A percentile compares a stretch with the other conserved stretches of the same genome.
Conservation (phyloP, 2,329 filamentous ascomycete genomes). For the Pseudogymnoascus sp. region DNA sequence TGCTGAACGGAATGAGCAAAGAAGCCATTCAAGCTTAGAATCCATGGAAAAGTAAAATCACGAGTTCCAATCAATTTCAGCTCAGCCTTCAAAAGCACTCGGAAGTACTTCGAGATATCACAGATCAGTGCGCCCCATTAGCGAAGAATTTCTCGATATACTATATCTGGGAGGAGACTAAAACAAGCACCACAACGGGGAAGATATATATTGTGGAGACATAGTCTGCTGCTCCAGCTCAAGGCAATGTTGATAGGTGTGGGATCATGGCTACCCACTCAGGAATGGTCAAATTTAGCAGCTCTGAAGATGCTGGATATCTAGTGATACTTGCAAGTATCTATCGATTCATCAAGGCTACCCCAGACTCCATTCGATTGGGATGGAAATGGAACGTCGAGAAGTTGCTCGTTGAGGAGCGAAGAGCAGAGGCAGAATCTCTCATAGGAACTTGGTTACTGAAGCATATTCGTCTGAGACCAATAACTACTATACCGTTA, state of each 20-base stretch:
- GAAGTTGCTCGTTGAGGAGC: background rate
- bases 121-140: constrained; percentile 5
- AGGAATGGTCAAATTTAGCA: constrained; percentile 22
- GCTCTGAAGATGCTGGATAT: constrained; percentile 15
- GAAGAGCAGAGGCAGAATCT: background rate
- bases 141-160: constrained; percentile 7
- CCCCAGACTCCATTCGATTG: constrained; percentile 1
- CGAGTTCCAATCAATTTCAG: background rate
- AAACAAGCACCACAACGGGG: background rate
- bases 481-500: too few relatives aligned
- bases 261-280: constrained; percentile 21
- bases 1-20: constrained; percentile 5
- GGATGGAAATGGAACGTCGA: background rate
- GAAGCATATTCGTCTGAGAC: too few relatives aligned
- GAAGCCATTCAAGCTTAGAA: background rate
- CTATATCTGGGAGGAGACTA: constrained; percentile 10
- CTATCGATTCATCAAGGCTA: constrained; percentile 16
- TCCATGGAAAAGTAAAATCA: constrained; percentile 1
- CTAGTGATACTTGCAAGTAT: constrained; percentile 19
- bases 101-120: constrained; percentile 7
- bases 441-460: background rate
- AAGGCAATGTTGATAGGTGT: constrained; percentile 20
- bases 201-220: constrained; percentile 10
- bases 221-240: constrained; percentile 8
- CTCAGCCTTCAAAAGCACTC: constrained; percentile 8